phyloP scores from a whole-genome alignment of 2,329 filamentous ascomycete species.

The Alternaria incomplexa region DNA sequence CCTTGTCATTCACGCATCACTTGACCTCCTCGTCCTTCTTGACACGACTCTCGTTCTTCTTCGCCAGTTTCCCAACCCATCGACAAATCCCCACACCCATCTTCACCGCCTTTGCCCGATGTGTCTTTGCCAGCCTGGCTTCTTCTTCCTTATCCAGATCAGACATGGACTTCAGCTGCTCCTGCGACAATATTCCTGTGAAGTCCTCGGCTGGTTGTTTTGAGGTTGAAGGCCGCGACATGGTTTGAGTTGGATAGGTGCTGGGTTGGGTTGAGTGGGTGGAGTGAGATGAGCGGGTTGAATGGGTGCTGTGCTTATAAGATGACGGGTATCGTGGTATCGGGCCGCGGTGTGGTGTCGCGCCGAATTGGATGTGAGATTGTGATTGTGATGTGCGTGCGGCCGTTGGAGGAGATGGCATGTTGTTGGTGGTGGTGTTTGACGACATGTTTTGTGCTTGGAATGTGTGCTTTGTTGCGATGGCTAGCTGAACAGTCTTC shows the following conservation, averaged over 20 bases:
- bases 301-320: neutral
- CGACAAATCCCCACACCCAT: neutral
- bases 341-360: neutral
- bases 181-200: neutral
- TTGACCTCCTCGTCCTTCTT: neutral
- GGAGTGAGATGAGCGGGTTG: neutral
- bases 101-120: neutral
- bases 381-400: neutral
- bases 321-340: neutral
- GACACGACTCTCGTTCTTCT: neutral
- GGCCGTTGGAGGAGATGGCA: neutral
- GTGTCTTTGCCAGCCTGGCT: neutral
- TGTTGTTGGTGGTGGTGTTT: neutral
- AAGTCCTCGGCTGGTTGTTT: neutral
- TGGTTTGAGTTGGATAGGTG: neutral
- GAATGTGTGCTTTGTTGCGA: too few relatives aligned
- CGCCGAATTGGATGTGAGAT: neutral
- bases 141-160: constrained; percentile 14
- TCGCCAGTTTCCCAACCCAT: neutral
- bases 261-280: too few relatives aligned
- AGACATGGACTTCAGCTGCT: constrained; percentile 13
- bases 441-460: neutral
- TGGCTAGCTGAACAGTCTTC: too few relatives aligned
- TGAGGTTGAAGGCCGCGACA: neutral
- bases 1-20: too few relatives aligned